Conservation (phyloP, 1,284 basidiomycete species). For the Phellopilus nigrolimitatus region DNA sequence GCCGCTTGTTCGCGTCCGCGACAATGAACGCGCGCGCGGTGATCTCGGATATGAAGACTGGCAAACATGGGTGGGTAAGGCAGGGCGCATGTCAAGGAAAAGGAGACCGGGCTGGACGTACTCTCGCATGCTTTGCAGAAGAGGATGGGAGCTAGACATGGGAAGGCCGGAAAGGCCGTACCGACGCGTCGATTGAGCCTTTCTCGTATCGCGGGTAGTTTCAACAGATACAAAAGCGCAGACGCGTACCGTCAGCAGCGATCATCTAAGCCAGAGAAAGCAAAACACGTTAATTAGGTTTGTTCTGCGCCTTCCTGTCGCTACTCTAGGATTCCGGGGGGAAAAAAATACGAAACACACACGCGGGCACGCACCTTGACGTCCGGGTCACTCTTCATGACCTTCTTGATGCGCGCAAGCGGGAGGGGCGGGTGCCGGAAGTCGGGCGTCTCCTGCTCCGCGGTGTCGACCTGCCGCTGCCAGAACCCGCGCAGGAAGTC, state of each 20-base stretch:
- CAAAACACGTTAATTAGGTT: too few relatives aligned
- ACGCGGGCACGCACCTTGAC: constrained; percentile 71
- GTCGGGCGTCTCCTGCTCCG: constrained; percentile 79
- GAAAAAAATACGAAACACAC: too few relatives aligned
- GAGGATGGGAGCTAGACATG: constrained; percentile 71
- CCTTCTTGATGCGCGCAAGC: constrained; percentile 91
- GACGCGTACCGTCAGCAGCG: constrained; percentile 77
- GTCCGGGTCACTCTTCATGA: constrained; percentile 97
- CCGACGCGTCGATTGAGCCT: constrained; percentile 9
- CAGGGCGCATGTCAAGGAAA: too few relatives aligned
- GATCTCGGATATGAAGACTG: constrained; percentile 93
- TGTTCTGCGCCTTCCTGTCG: too few relatives aligned
- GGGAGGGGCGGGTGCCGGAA: constrained; percentile 84
- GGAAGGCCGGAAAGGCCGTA: background rate
- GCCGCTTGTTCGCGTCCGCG: constrained; percentile 88
- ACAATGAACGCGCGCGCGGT: constrained; percentile 92
- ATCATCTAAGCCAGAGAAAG: constrained; percentile 68
- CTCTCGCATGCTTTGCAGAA: constrained; percentile 97
- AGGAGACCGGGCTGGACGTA: constrained; percentile 39
- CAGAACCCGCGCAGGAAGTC: constrained; percentile 79
- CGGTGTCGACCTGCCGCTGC: constrained; percentile 76
- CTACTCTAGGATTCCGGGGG: too few relatives aligned
- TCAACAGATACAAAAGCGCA: constrained; percentile 4
- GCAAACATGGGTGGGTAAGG: constrained; percentile 2
- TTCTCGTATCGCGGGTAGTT: constrained; percentile 17